Evolutionary conservation across 2,329 filamentous ascomycete genomes (phyloP).

Genomic region (Incumbomyces delicatus): DNA sequence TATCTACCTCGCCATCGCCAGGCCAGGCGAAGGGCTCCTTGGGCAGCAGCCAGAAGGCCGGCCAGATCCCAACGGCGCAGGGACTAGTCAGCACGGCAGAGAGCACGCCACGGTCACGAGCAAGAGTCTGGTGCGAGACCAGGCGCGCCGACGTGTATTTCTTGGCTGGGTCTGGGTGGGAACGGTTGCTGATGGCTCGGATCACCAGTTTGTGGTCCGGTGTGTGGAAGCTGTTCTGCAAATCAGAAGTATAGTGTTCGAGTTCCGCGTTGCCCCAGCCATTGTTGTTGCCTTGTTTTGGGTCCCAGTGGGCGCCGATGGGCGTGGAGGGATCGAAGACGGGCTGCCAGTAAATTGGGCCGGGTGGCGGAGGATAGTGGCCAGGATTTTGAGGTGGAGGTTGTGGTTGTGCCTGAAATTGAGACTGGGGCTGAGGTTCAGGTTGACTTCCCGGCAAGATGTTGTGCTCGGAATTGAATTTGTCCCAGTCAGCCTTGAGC

Average conservation of each 20-base stretch:
- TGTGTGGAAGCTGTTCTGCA: constrained; percentile 17
- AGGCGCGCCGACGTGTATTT: constrained; percentile 20
- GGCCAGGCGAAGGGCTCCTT: constrained; percentile 20
- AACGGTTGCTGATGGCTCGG: constrained; percentile 14
- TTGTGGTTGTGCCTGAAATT: constrained; percentile 3
- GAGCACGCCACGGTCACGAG: constrained; percentile 15
- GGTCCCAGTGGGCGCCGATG: constrained; percentile 16
- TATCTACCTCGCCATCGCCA: constrained; percentile 20
- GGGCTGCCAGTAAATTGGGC: constrained; percentile 16
- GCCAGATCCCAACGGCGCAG: constrained; percentile 18
- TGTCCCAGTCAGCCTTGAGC: constrained; percentile 5
- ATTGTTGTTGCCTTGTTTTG: constrained; percentile 19
- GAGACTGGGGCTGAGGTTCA: constrained; percentile 7
- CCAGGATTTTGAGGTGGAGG: constrained; percentile 7
- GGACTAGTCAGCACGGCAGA: constrained; percentile 16
- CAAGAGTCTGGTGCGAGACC: constrained; percentile 17
- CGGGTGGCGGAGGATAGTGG: constrained; percentile 4
- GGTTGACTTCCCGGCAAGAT: constrained; percentile 2
- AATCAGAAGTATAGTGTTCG: constrained; percentile 16
- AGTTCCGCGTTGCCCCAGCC: constrained; percentile 22
- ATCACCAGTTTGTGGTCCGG: constrained; percentile 17
- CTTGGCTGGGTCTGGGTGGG: constrained; percentile 11
- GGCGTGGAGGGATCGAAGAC: constrained; percentile 13
- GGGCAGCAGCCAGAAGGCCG: constrained; percentile 21
- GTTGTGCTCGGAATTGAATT: constrained; percentile 6